Base-by-base conservation (phyloP, 306 rosid genomes). In the Begonia peltatifolia region DNA sequence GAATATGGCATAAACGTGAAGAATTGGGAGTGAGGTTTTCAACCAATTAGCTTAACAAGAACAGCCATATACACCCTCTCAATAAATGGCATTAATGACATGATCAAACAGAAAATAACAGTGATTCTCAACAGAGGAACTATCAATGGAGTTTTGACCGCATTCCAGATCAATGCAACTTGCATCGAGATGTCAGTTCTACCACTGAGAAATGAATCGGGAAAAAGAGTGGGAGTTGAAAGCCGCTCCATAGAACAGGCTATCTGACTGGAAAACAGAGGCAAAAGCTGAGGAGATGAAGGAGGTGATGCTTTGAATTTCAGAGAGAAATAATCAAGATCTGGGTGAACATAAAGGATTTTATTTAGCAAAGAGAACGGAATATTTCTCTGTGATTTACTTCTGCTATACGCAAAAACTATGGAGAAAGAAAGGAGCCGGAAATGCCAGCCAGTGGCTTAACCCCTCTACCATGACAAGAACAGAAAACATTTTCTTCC, bases 31-130 rank as follows among this genome's bases (percentile, higher is more conserved):
- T n/a, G 11, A 54, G 94, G 88, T 47, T 76, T 87, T 18, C 76
- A 52, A 36, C 93, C 76, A 13, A 77, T 73, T 1, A 84, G 46
- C 60, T 81, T 79, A 12, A 88, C 61, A 11, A 79, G 61, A 42
- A 58, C 41, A 14, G 84, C 80, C 94, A 87, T 84, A 57, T 84
- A 87, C 18, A 77, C 64, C 60, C 93, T 81, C 73, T 87, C 96
- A 0, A 75, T 5, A 54, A 87, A 71, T 54, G 76, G 69, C 86
- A 87, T 77, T 59, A 84, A 13, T 2, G 94, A 81, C 94, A 87
- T 81, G 55, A 18, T 35, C 53, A 84, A 49, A 53, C 94, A 88
- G 42, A 84, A 3, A 58, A 62, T 57, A 42, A 88, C 83, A 23
- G 76, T 4, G 9, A 81, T 3, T 50, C 72, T 65, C 22, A 88